These are phyloP conservation scores for Pythium insidiosum DNA, from an alignment of 352 stramenopile genomes.

Conservation along the genomic window DNA sequence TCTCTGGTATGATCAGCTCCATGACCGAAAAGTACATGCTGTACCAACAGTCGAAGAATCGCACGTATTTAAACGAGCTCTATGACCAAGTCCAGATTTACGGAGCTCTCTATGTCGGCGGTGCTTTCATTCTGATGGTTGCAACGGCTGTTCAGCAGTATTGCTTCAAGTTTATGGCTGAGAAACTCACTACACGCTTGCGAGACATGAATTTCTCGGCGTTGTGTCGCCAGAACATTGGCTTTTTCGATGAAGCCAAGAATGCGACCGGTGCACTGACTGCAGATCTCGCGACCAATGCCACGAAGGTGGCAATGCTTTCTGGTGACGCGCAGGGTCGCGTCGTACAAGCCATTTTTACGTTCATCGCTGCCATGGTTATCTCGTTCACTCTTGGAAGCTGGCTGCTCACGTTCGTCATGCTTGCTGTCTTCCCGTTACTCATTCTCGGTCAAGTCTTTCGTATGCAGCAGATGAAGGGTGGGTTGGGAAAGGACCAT, in stretches of 20 bases:
- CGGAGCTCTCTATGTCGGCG: constrained; percentile 17
- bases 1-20: constrained; percentile 9
- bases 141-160: constrained; percentile 13
- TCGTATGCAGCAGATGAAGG: constrained; percentile 11
- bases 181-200: constrained; percentile 21
- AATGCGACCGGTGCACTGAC: constrained; percentile 13
- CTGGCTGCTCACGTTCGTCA: constrained; percentile 40
- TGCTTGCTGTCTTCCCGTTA: constrained; percentile 33
- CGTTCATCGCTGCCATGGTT: constrained; percentile 17
- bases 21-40: constrained; percentile 18
- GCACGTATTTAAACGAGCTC: constrained; percentile 6
- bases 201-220: constrained; percentile 22
- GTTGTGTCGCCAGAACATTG: constrained; percentile 21
- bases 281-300: constrained; percentile 23
- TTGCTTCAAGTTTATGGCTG: constrained; percentile 18
- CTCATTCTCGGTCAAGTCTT: constrained; percentile 17
- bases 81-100: constrained; percentile 16
- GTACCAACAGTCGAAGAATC: constrained; percentile 5
- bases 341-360: constrained; percentile 23
- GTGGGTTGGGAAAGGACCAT: background rate
- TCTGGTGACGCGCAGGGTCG: constrained; percentile 23
- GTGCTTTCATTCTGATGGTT: constrained; percentile 14
- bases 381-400: constrained; percentile 29
- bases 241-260: constrained; percentile 22
- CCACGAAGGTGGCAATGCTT: constrained; percentile 22